These are phyloP conservation scores for Adansonia madagascariensis DNA, from an alignment of 441 rosid genomes.

Conservation along the genomic window DNA sequence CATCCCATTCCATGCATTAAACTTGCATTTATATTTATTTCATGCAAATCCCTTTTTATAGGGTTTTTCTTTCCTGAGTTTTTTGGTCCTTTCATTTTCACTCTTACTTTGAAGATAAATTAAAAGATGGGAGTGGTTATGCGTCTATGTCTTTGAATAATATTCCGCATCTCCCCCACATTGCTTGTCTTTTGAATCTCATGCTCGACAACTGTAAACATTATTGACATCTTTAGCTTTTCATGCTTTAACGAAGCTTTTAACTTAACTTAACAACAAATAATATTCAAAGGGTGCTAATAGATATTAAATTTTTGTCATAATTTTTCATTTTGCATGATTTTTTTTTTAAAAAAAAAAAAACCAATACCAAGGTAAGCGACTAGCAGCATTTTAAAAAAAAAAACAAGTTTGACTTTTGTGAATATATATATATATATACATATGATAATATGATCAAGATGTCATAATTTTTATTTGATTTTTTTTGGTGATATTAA, in stretches of 20 bases:
- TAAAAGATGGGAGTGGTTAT: constrained; percentile 14
- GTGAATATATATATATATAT: too few species aligned
- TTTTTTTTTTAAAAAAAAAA: too few species aligned
- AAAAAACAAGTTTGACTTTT: too few species aligned
- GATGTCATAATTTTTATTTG: too few species aligned
- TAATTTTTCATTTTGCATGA: too few species aligned
- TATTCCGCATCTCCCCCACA: background rate
- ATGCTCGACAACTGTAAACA: constrained; percentile 28
- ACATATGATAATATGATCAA: too few species aligned
- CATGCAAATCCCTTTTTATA: background rate
- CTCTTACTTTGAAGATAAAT: constrained; percentile 13
- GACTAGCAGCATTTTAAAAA: too few species aligned
- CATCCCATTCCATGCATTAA: background rate
- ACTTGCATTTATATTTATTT: background rate
- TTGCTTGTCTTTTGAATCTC: constrained; percentile 6
- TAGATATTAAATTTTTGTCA: background rate
- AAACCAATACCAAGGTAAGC: too few species aligned
- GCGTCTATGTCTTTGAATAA: constrained; percentile 13
- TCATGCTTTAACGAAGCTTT: constrained; percentile 1
- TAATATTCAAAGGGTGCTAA: background rate
- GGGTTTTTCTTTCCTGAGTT: background rate
- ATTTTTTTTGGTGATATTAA: too few species aligned
- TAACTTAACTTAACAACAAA: background rate
- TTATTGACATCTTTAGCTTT: background rate
- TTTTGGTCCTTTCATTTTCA: background rate